Base-by-base conservation (phyloP, 148 eudicot genomes). In the Chenopodium quinoa region DNA sequence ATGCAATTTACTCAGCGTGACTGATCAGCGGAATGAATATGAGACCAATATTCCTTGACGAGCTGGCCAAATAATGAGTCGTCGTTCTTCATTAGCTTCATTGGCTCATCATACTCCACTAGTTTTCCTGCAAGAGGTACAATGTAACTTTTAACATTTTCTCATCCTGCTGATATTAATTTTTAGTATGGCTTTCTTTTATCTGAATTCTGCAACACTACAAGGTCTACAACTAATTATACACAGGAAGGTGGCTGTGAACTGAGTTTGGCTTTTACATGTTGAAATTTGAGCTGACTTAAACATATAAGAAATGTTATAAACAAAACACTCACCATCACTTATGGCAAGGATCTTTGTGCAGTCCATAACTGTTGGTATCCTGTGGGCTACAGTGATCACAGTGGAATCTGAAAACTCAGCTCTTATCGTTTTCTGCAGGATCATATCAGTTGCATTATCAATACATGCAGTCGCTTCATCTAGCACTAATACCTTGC, bases 301-400 rank as follows among this genome's bases (percentile, higher is more conserved):
- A 37, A 37, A 37, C 44, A 6, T 37, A 37, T 0, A 37, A 37
- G 44, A 37, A 37, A 37, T 37, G 44, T 37, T 37, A 6, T 5
- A 37, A 37, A 37, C 44, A 40, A 81, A 73, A 78, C 93, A 83
- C 69, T 37, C 0, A 92, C 98, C 98, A 20, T 94, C 93, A 32
- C 92, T 90, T n/a, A 94, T 89, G 34, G 93, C 94, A 23, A 94
- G 86, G 78, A 94, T 94, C 92, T 82, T 92, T 16, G 98, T 91
- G 87, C 94, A 92, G 68, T 94, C 96, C 98, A 94, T 92, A 75
- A 94, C 94, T 0, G 98, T 94, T 2, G 98, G 96, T 67, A 93
- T 93, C 78, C 97, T 90, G 44, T 93, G 95, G 48, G 97, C 97
- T 69, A 93, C 91, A 0, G 96, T 92, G 82, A 94, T 90, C 54